A percentile compares a stretch with the other conserved stretches of the same genome.
phyloP scores from a whole-genome alignment of 2,329 filamentous ascomycete species.

The Paramyrothecium sp. region DNA sequence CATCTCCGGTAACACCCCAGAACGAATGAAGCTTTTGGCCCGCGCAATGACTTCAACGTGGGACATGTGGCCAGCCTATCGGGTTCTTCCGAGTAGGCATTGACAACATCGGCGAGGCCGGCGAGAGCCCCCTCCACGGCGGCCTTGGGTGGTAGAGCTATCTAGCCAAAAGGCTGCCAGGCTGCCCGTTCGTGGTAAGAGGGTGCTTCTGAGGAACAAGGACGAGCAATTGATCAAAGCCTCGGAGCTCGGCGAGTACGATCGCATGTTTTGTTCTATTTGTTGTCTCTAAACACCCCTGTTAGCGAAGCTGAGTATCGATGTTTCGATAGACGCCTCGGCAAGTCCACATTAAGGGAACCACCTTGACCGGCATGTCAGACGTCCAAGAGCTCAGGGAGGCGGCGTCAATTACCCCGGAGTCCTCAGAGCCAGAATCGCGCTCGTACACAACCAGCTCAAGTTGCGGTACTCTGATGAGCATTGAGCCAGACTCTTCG shows the following conservation, averaged over 20 bases:
- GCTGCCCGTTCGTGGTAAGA: no score
- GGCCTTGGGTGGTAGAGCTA: slow-evolving; percentile 14
- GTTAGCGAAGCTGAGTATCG: no score
- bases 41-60: slow-evolving; percentile 23
- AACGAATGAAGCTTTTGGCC: slow-evolving; percentile 21
- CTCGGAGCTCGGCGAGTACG: background rate
- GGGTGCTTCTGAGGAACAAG: background rate
- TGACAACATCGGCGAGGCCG: slow-evolving; percentile 13
- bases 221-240: slow-evolving; percentile 1
- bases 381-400: no score
- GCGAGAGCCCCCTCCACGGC: slow-evolving; percentile 17
- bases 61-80: slow-evolving; percentile 19
- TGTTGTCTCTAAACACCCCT: no score
- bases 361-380: no score
- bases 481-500: slow-evolving; percentile 17
- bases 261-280: no score
- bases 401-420: no score
- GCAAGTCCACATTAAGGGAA: no score
- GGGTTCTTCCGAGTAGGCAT: slow-evolving; percentile 18
- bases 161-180: no score
- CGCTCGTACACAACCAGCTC: background rate
- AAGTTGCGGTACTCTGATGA: slow-evolving; percentile 1
- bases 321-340: no score
- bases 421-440: background rate
- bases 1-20: slow-evolving; percentile 23